Evolutionary conservation across 73 alveolate species (phyloP).

Genomic region (Blepharisma japonicum): DNA sequence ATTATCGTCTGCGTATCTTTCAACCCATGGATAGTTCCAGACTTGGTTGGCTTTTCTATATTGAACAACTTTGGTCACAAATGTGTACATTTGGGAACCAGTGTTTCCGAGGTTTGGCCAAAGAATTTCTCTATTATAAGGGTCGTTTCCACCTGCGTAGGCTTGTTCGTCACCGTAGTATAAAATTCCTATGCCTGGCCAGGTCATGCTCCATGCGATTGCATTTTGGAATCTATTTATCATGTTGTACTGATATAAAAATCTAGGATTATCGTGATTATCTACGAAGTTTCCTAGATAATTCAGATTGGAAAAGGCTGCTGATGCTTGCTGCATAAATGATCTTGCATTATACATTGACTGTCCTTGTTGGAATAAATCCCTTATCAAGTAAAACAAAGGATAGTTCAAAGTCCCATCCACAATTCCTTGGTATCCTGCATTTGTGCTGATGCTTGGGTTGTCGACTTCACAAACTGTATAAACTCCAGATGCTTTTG

Average conservation of each 20-base stretch:
- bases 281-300: slow-evolving; percentile 70
- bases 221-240: slow-evolving; percentile 61
- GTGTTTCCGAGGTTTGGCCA: slow-evolving; percentile 51
- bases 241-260: slow-evolving; percentile 52
- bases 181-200: slow-evolving; percentile 91
- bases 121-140: slow-evolving; percentile 85
- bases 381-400: slow-evolving; percentile 63
- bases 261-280: slow-evolving; percentile 94
- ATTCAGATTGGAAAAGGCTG: slow-evolving; percentile 35
- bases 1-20: slow-evolving; percentile 61
- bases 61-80: neutral
- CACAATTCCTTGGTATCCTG: slow-evolving; percentile 63
- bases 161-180: slow-evolving; percentile 96
- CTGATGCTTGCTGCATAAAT: slow-evolving; percentile 1
- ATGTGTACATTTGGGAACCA: neutral
- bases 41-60: slow-evolving; percentile 57
- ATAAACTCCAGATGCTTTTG: slow-evolving; percentile 66
- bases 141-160: slow-evolving; percentile 93
- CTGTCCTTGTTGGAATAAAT: slow-evolving; percentile 48
- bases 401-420: slow-evolving; percentile 76
- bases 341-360: slow-evolving; percentile 53
- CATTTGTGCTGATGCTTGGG: slow-evolving; percentile 65
- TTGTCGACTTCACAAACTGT: slow-evolving; percentile 83
- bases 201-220: slow-evolving; percentile 65
- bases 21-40: slow-evolving; percentile 53